phyloP scores from a whole-genome alignment of 139 green algal species.

The Marvania coccoides region DNA sequence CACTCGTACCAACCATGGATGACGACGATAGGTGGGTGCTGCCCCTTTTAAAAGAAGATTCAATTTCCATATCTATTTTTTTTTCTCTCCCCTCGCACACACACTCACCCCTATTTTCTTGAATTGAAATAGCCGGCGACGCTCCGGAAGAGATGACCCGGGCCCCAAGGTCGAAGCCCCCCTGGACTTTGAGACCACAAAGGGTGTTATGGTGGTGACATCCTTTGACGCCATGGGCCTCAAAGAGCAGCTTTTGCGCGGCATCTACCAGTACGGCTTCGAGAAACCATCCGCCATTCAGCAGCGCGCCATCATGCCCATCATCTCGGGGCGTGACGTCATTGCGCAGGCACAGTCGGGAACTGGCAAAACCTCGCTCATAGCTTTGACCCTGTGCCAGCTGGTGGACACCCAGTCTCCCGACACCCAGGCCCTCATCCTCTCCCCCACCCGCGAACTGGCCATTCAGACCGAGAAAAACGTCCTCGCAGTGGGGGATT shows the following conservation, averaged over 20 bases:
- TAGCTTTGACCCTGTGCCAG: slow-evolving; percentile 85
- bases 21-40: no score
- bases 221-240: slow-evolving; percentile 92
- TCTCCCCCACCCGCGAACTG: slow-evolving; percentile 96
- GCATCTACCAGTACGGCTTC: slow-evolving; percentile 94
- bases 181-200: slow-evolving; percentile 70
- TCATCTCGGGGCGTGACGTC: slow-evolving; percentile 85
- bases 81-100: no score
- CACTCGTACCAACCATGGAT: no score
- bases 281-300: slow-evolving; percentile 98
- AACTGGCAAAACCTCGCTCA: slow-evolving; percentile 97
- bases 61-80: no score
- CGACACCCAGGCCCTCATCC: slow-evolving; percentile 67
- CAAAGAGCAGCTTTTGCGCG: slow-evolving; percentile 85
- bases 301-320: slow-evolving; percentile 91
- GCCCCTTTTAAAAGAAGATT: no score
- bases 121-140: no score
- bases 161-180: slow-evolving; percentile 10
- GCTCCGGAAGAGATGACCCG: background rate
- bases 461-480: slow-evolving; percentile 93
- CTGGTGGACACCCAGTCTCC: slow-evolving; percentile 61
- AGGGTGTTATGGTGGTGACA: slow-evolving; percentile 66
- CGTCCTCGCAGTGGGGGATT: slow-evolving; percentile 86
- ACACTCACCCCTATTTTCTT: no score
- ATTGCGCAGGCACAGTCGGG: slow-evolving; percentile 98